phyloP scores from a whole-genome alignment of 352 stramenopile species.

The Aphanomyces invadans region DNA sequence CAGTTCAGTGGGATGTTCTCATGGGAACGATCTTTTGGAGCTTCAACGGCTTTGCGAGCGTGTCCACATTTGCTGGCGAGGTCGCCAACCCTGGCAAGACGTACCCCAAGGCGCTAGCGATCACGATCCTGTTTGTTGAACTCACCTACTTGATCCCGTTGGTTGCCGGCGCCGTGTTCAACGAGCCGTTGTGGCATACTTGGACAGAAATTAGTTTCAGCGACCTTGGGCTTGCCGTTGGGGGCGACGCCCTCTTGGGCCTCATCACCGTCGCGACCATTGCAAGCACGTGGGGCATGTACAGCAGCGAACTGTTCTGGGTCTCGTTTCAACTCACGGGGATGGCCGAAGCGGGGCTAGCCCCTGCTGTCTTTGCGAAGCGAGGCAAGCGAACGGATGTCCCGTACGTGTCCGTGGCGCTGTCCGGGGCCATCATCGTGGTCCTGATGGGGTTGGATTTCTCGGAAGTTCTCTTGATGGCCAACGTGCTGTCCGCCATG shows the following conservation, averaged over 20 bases:
- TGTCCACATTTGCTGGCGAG: conserved; percentile 86
- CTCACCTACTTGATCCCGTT: conserved; percentile 84
- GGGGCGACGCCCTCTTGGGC: conserved; percentile 70
- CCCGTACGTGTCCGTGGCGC: conserved; percentile 33
- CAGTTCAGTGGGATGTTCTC: conserved; percentile 69
- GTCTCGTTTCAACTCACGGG: conserved; percentile 84
- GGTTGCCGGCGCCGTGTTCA: conserved; percentile 64
- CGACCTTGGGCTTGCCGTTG: conserved; percentile 71
- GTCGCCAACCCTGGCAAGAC: conserved; percentile 73
- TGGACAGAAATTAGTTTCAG: conserved; percentile 91
- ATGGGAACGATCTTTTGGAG: conserved; percentile 96
- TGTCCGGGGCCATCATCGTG: conserved; percentile 36
- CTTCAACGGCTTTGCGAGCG: conserved; percentile 90
- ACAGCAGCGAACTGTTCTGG: conserved; percentile 86
- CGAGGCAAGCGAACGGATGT: conserved; percentile 35
- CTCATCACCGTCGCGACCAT: conserved; percentile 88
- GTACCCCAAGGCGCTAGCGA: conserved; percentile 80
- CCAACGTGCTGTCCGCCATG: conserved; percentile 86
- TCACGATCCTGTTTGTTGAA: conserved; percentile 63
- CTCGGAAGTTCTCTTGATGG: conserved; percentile 66
- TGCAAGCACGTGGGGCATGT: conserved; percentile 86
- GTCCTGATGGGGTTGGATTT: conserved; percentile 52
- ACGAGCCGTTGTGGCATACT: conserved; percentile 49
- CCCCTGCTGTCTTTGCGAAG: conserved; percentile 74
- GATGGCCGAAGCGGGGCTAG: conserved; percentile 76